A percentile compares a stretch with the other conserved stretches of the same genome.
Conservation (phyloP, 2,329 filamentous ascomycete species). For the Dactylellina parvicollis region DNA sequence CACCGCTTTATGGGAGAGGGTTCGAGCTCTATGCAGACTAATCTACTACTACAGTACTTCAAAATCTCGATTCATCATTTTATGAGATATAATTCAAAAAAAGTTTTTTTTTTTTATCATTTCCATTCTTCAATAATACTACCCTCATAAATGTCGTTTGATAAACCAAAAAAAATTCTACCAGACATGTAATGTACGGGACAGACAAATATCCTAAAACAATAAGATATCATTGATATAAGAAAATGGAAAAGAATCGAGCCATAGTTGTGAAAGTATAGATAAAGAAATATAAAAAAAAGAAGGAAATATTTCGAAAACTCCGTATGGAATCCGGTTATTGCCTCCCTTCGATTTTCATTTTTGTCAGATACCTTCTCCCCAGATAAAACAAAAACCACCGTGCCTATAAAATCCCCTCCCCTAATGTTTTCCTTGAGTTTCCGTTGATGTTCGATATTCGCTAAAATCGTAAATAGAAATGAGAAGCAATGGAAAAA, state of each 20-base stretch:
- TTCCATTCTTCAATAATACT: not conserved
- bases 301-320: not conserved
- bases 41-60: too few relatives aligned
- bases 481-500: not conserved
- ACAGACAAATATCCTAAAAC: too few relatives aligned
- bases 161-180: too few relatives aligned
- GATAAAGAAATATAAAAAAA: not conserved
- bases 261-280: not conserved
- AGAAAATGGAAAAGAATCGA: too few relatives aligned
- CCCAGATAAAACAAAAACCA: not conserved
- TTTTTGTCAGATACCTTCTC: too few relatives aligned
- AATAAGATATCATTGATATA: too few relatives aligned
- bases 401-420: not conserved
- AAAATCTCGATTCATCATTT: too few relatives aligned
- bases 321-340: too few relatives aligned
- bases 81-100: too few relatives aligned
- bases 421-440: conserved; percentile 3
- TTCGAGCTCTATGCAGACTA: not conserved
- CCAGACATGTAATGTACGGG: too few relatives aligned
- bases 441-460: not conserved
- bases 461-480: not conserved
- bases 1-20: not conserved
- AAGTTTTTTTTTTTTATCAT: not conserved
- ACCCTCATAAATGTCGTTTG: not conserved
- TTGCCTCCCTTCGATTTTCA: too few relatives aligned